A percentile compares a stretch with the other conserved stretches of the same genome.
phyloP scores from a whole-genome alignment of 2,329 filamentous ascomycete species.

The Diaporthe australafricana region DNA sequence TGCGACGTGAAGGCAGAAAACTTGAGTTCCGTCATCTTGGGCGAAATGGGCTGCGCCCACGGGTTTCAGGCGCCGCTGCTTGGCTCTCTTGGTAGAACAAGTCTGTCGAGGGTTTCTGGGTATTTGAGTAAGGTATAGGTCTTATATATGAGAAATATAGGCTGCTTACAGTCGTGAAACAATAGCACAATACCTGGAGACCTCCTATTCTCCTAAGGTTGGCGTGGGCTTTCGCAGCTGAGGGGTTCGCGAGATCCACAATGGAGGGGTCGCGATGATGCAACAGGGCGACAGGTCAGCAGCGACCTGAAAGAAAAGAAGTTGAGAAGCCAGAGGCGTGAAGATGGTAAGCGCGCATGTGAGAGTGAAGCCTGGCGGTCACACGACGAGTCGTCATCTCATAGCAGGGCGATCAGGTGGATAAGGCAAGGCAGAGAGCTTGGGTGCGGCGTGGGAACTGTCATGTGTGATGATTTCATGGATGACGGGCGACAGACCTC shows the following conservation, averaged over 20 bases:
- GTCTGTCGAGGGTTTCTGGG: neutral
- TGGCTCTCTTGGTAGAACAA: neutral
- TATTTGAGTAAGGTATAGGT: neutral
- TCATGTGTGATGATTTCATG: conserved; percentile 24
- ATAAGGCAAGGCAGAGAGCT: neutral
- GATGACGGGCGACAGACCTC: neutral
- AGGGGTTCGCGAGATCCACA: conserved; percentile 19
- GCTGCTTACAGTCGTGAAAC: neutral
- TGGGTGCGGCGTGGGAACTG: neutral
- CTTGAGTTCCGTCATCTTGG: conserved; percentile 66
- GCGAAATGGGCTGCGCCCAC: conserved; percentile 14
- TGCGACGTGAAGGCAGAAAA: conserved; percentile 94
- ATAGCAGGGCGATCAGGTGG: conserved; percentile 13
- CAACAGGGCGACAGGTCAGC: conserved; percentile 9
- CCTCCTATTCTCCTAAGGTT: neutral
- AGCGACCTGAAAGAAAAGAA: neutral
- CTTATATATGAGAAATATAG: neutral
- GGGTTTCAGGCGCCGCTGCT: neutral
- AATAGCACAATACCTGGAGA: neutral
- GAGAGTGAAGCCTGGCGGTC: neutral
- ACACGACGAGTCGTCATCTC: neutral
- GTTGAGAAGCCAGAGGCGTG: neutral
- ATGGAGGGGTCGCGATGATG: conserved; percentile 29
- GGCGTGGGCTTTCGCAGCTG: neutral
- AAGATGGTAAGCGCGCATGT: neutral